Evolutionary conservation across 2,329 filamentous ascomycete species (phyloP).

Genomic region (Colletotrichum eleusines): DNA sequence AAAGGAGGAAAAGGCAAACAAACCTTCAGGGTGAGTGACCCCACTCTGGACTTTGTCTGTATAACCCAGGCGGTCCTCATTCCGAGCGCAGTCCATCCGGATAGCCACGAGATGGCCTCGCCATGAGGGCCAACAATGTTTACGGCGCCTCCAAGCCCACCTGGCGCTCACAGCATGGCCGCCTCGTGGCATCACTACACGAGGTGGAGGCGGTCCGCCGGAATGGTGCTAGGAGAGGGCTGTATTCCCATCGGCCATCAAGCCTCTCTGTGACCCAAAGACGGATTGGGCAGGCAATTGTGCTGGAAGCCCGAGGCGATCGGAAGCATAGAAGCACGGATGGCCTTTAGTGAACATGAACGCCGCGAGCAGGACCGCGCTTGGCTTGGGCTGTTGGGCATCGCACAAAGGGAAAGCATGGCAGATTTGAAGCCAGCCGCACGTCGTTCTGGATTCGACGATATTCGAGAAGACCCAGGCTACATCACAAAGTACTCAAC

Average conservation of each 20-base stretch:
- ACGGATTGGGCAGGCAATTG: background rate
- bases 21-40: background rate
- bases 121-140: background rate
- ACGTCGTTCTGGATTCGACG: background rate
- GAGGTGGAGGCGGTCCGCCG: constrained; percentile 11
- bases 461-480: constrained; percentile 30
- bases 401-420: constrained; percentile 21
- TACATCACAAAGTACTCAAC: background rate
- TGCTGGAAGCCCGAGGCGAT: constrained; percentile 10
- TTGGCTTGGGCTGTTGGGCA: background rate
- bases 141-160: constrained; percentile 5
- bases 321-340: constrained; percentile 4
- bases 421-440: constrained; percentile 12
- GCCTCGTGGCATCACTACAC: constrained; percentile 35
- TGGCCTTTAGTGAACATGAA: constrained; percentile 1
- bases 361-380: constrained; percentile 27
- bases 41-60: background rate
- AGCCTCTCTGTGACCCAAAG: constrained; percentile 15
- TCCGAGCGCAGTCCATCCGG: constrained; percentile 2
- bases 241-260: constrained; percentile 22
- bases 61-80: background rate
- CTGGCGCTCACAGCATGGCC: constrained; percentile 34
- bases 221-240: constrained; percentile 19
- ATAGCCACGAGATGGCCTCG: constrained; percentile 12
- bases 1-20: no score